A percentile compares a stretch with the other conserved stretches of the same genome.
Conservation (phyloP, 805 yeast species). For the Candida caryicola region DNA sequence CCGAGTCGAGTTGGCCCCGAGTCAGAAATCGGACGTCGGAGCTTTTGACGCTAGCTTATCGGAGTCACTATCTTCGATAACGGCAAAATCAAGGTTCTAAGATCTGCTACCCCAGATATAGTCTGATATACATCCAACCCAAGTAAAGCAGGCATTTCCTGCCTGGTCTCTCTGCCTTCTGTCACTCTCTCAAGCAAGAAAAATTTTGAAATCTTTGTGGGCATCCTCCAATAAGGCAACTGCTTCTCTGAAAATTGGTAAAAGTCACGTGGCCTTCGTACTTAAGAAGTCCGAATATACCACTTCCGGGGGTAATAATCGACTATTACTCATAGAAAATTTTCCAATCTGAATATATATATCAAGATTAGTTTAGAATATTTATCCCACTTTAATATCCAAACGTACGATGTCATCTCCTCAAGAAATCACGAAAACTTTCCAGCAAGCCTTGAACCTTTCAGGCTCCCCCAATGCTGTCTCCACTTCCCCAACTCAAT, state of each 20-base stretch:
- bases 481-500: slow-evolving; percentile 79
- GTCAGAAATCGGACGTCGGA: too few relatives aligned
- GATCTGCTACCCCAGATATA: too few relatives aligned
- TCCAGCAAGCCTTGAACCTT: slow-evolving; percentile 52
- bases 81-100: background rate
- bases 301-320: background rate
- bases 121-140: too few relatives aligned
- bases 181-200: too few relatives aligned
- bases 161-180: too few relatives aligned
- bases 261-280: slow-evolving; percentile 3
- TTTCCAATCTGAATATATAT: slow-evolving; percentile 4
- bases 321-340: slow-evolving; percentile 10
- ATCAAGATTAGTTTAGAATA: background rate
- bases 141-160: too few relatives aligned
- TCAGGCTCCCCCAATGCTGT: slow-evolving; percentile 63
- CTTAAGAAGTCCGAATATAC: slow-evolving; percentile 1
- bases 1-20: background rate
- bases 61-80: background rate
- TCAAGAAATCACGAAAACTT: slow-evolving; percentile 61
- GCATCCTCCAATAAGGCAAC: background rate
- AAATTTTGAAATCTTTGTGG: background rate
- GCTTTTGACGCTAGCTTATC: background rate
- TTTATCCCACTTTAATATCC: background rate
- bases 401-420: slow-evolving; percentile 54
- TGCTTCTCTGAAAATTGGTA: background rate